Evolutionary conservation across 495 filamentous ascomycete species (phyloP), one percentile per base, ranked within the genome.

Genomic region (Podospora bellae-mahoneyi): DNA sequence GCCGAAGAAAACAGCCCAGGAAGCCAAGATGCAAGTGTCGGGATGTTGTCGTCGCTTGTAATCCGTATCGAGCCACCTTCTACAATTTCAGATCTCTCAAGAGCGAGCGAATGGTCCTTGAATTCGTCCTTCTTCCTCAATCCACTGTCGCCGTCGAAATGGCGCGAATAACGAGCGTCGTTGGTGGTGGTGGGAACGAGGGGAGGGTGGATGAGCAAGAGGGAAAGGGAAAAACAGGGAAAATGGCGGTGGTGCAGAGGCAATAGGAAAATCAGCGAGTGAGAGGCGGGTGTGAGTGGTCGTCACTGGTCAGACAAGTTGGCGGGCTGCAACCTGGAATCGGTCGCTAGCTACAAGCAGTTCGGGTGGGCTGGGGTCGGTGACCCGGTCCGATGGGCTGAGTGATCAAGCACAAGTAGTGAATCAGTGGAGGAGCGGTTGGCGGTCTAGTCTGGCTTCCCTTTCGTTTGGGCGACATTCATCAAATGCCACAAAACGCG

Each of bases 381-480:
- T 58, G 55, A 26, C 23, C 23, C 55, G n/a, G 55, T 20, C n/a
- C 23, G 55, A 58, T 58, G 55, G 55, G 55, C 55, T 58, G 55
- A 58, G 55, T 58, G 55, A 58, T 19, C 30, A 32, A 32, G 30
- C 30, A 32, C 4, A 32, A 32, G 30, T 4, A 32, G 30, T 32
- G 30, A 32, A 32, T 32, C 30, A 32, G 6, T 32, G 4, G 39
- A 13, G 39, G 15, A 58, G 9, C 5, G 55, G 55, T 58, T 18
- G n/a, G 55, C 55, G 55, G 55, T 58, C 55, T 48, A 19, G 55
- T 58, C 55, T 48, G 39, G 39, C 39, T 48, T 1, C 39, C 39
- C 39, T 15, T 26, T 26, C 23, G 4, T 58, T 58, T 19, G 55
- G n/a, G 55, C 55, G 23, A 19, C 55, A 58, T 58, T 26, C 9